Base-by-base conservation (phyloP, 441 rosid genomes). In the Macaranga tanarius region DNA sequence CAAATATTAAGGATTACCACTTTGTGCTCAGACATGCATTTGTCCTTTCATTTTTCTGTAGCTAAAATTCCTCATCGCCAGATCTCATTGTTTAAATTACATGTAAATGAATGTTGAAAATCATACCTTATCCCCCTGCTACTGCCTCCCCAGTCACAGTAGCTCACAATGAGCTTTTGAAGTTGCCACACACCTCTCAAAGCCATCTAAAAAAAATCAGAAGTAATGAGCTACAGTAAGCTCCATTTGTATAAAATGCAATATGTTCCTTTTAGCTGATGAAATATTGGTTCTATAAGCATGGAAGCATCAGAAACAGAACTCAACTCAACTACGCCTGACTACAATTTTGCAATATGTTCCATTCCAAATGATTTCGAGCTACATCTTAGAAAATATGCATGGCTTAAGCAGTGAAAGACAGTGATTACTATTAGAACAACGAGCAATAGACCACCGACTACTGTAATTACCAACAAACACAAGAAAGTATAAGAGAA, bases 121-220 rank as follows among this genome's bases (percentile, higher is more conserved):
- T 7, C 68, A 71, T 76, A 92, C 98, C 93, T 89, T 78, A 92
- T 90, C 63, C 98, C 98, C 67, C 95, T 83, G 69, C 99, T 92
- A 77, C 97, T 92, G 19, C 97, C 99, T 71, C 98, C 97, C 99
- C 97, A 90, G 55, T 89, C 87, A 75, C 90, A 83, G 71, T 84
- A 90, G 85, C 97, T 90, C 25, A 92, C 97, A 4, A 90, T 76
- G 71, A 94, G 83, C 85, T 84, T 92, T 69, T 86, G 76, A 44
- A 92, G 97, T 78, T 94, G 97, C 98, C 98, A 92, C 3, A 81
- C 87, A 38, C 96, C 97, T 86, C 92, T 84, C 28, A 80, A 73
- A 12, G 98, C 91, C 97, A 90, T 92, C 85, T 81, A 74, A 65
- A 15, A 63, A 59, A 63, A 62, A 59, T 44, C 65, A 66, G 56